Conservation (phyloP, 2,329 filamentous ascomycete species). For the Diaporthe eres region DNA sequence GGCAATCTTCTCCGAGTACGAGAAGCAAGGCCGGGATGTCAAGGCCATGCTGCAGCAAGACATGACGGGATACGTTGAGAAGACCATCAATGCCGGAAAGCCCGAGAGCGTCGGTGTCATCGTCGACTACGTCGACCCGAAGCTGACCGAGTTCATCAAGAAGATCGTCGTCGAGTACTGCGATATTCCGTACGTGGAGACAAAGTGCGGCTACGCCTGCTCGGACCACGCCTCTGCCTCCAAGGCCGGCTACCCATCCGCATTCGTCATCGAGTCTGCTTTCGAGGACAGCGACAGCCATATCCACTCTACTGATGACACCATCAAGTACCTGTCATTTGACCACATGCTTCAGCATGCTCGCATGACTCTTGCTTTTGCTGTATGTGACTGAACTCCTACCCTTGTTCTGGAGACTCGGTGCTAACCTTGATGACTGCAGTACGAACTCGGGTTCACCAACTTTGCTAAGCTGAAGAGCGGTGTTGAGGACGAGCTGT, state of each 20-base stretch:
- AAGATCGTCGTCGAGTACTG: slow-evolving; percentile 52
- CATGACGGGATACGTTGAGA: slow-evolving; percentile 57
- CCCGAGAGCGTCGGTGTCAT: slow-evolving; percentile 54
- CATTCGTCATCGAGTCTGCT: slow-evolving; percentile 82
- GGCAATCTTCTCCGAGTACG: slow-evolving; percentile 57
- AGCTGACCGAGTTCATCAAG: slow-evolving; percentile 54
- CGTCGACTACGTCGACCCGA: slow-evolving; percentile 55
- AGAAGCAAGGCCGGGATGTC: slow-evolving; percentile 50
- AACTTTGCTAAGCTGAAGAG: slow-evolving; percentile 41
- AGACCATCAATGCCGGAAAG: slow-evolving; percentile 45
- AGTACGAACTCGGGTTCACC: slow-evolving; percentile 42
- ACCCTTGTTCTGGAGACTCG: background rate
- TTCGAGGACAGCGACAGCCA: slow-evolving; percentile 77
- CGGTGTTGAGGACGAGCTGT: slow-evolving; percentile 37
- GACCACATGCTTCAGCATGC: slow-evolving; percentile 95
- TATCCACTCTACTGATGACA: slow-evolving; percentile 80
- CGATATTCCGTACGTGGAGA: slow-evolving; percentile 78
- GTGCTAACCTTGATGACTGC: slow-evolving; percentile 2
- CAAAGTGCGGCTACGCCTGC: slow-evolving; percentile 90
- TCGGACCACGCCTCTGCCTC: slow-evolving; percentile 81
- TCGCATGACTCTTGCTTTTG: slow-evolving; percentile 84
- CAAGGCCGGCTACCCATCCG: slow-evolving; percentile 81
- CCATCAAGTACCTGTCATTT: slow-evolving; percentile 81
- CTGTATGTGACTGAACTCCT: slow-evolving; percentile 47
- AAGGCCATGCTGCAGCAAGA: slow-evolving; percentile 61